Evolutionary conservation across 306 rosid genomes (phyloP).

Genomic region (Pterocarpus santalinus): DNA sequence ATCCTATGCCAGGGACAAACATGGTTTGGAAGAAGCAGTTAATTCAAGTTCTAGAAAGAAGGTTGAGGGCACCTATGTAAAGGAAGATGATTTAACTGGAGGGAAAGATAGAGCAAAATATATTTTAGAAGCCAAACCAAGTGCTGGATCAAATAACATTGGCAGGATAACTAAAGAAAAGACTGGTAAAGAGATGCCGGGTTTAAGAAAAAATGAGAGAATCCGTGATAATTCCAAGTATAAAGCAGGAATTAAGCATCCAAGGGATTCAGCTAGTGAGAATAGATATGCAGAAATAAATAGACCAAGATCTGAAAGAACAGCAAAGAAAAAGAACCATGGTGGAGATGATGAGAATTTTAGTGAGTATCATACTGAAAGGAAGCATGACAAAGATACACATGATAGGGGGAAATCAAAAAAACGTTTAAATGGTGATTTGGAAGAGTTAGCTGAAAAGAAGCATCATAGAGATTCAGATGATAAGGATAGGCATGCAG

Average conservation of each 20-base stretch:
- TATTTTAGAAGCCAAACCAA: conserved; percentile 50
- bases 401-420: conserved; percentile 45
- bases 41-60: conserved; percentile 66
- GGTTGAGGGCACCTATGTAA: conserved; percentile 51
- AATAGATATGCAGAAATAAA: conserved; percentile 56
- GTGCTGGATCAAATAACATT: conserved; percentile 46
- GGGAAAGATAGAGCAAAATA: conserved; percentile 54
- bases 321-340: conserved; percentile 62
- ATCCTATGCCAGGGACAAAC: conserved; percentile 54
- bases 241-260: conserved; percentile 62
- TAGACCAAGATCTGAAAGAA: conserved; percentile 66
- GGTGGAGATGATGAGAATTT: conserved; percentile 61
- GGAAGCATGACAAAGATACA: conserved; percentile 58
- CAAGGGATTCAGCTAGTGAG: conserved; percentile 58
- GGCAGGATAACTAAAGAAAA: conserved; percentile 44
- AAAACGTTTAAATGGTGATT: conserved; percentile 41
- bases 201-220: conserved; percentile 44
- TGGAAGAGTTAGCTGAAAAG: conserved; percentile 59
- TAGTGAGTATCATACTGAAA: conserved; percentile 49
- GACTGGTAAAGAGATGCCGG: conserved; percentile 40
- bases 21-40: conserved; percentile 45
- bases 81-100: conserved; percentile 53
- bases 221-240: conserved; percentile 49
- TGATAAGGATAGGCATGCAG: conserved; percentile 58
- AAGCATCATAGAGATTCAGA: conserved; percentile 62